Evolutionary conservation across 2,329 filamentous ascomycete genomes (phyloP).

Genomic region (Stagonosporopsis cucurbitacearum): DNA sequence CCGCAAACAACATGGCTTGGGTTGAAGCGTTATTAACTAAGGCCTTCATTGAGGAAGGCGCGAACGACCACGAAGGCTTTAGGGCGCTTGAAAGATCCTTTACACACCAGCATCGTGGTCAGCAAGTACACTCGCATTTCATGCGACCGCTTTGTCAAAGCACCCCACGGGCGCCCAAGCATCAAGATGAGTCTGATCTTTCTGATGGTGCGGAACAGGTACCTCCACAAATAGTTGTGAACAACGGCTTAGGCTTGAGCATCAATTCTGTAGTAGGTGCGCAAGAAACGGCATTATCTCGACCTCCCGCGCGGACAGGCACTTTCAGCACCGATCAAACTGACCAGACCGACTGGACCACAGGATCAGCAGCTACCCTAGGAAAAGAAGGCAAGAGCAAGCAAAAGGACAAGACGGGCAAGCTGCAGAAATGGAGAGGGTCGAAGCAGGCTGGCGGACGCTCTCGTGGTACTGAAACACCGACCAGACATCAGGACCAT

Average conservation of each 20-base stretch:
- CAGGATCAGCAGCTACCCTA: constrained; percentile 18
- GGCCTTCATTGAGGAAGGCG: constrained; percentile 67
- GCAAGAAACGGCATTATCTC: constrained; percentile 29
- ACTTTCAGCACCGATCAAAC: constrained; percentile 44
- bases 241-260: constrained; percentile 32
- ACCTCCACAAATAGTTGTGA: constrained; percentile 40
- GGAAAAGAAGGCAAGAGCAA: constrained; percentile 37
- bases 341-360: constrained; percentile 43
- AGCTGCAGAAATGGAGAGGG: constrained; percentile 39
- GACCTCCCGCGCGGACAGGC: constrained; percentile 35
- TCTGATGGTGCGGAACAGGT: constrained; percentile 42
- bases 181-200: constrained; percentile 43
- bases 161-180: constrained; percentile 45
- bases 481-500: constrained; percentile 32
- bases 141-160: constrained; percentile 67
- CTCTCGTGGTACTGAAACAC: constrained; percentile 39
- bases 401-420: constrained; percentile 43
- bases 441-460: constrained; percentile 29
- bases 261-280: constrained; percentile 30
- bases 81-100: constrained; percentile 68
- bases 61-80: constrained; percentile 68
- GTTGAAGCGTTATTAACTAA: constrained; percentile 69
- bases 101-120: constrained; percentile 66
- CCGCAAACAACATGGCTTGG: constrained; percentile 64
- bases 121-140: constrained; percentile 65